A percentile compares a stretch with the other conserved stretches of the same genome.
These are phyloP conservation scores for Aspergillus ostianus DNA, from an alignment of 495 filamentous ascomycete species.

Conservation along the genomic window DNA sequence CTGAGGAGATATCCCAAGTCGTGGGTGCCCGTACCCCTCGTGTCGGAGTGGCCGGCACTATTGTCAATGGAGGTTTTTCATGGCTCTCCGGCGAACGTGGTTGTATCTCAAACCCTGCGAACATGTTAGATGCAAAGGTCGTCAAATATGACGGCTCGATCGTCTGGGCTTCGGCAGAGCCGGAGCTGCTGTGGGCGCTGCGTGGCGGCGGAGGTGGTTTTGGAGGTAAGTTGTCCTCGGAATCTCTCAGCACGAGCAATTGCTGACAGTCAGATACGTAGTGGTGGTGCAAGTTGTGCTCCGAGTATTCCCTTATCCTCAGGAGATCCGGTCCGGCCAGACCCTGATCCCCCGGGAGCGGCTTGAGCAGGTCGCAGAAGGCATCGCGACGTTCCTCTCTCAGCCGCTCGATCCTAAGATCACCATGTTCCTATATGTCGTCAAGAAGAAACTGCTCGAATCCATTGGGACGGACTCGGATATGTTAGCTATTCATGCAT, in stretches of 20 bases:
- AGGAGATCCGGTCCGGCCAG: conserved; percentile 17
- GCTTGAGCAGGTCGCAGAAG: conserved; percentile 9
- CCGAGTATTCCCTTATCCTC: conserved; percentile 14
- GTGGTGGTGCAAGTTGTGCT: conserved; percentile 9
- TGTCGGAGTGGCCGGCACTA: conserved; percentile 16
- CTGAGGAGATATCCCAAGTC: conserved; percentile 7
- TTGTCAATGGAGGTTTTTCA: conserved; percentile 14
- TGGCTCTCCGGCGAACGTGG: conserved; percentile 16
- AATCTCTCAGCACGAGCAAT: neutral
- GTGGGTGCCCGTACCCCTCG: conserved; percentile 17
- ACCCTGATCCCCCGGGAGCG: conserved; percentile 16
- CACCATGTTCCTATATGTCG: conserved; percentile 16
- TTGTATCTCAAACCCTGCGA: conserved; percentile 14
- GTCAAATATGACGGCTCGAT: conserved; percentile 20
- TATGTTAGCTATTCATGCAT: conserved; percentile 16
- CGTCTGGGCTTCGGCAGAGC: conserved; percentile 20
- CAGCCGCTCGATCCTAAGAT: conserved; percentile 9
- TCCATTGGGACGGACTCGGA: conserved; percentile 23
- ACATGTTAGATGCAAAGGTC: conserved; percentile 20
- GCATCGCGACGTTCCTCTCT: conserved; percentile 8
- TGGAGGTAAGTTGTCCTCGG: conserved; percentile 23
- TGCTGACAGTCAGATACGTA: neutral
- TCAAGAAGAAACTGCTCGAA: conserved; percentile 11
- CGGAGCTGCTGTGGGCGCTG: conserved; percentile 43
- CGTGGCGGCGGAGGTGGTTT: conserved; percentile 49